Percentiles rank a stretch among this genome's conserved stretches.
phyloP scores from a whole-genome alignment of 257 asterid species.

The Nicotiana knightiana region DNA sequence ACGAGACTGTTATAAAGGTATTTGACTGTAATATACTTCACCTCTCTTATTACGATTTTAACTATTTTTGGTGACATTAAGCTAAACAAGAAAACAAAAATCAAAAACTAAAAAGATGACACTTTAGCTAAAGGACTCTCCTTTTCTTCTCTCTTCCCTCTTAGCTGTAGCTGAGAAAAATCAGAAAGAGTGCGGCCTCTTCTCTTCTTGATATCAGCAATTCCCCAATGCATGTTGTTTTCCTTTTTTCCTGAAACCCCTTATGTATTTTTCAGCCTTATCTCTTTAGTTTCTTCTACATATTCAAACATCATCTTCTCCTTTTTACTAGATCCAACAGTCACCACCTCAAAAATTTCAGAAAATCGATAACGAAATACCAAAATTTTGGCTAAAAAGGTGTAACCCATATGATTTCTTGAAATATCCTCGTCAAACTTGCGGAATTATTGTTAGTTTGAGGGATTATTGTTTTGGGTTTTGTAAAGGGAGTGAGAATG shows the following conservation, averaged over 20 bases:
- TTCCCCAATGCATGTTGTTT: neutral
- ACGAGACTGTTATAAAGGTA: too few relatives aligned
- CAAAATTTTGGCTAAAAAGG: neutral
- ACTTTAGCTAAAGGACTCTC: neutral
- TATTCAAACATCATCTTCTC: neutral
- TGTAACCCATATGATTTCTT: neutral
- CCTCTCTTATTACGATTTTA: neutral
- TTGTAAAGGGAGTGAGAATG: conserved; percentile 14
- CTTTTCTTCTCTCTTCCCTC: neutral
- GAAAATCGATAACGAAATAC: neutral
- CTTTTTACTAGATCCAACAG: neutral
- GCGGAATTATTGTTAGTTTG: neutral
- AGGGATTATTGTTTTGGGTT: neutral
- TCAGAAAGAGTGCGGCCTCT: neutral
- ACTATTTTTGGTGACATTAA: neutral
- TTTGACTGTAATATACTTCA: too few relatives aligned
- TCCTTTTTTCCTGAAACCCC: neutral
- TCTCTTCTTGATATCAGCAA: neutral
- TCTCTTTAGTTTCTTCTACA: neutral
- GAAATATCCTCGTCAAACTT: neutral
- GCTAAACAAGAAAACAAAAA: neutral
- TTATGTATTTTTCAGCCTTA: neutral
- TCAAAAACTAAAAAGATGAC: neutral
- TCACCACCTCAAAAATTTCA: neutral
- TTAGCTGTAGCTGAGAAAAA: neutral